Percentiles rank a stretch among this genome's conserved stretches.
Conservation (phyloP, 2,329 filamentous ascomycete species). For the Nigrospora sphaerica region DNA sequence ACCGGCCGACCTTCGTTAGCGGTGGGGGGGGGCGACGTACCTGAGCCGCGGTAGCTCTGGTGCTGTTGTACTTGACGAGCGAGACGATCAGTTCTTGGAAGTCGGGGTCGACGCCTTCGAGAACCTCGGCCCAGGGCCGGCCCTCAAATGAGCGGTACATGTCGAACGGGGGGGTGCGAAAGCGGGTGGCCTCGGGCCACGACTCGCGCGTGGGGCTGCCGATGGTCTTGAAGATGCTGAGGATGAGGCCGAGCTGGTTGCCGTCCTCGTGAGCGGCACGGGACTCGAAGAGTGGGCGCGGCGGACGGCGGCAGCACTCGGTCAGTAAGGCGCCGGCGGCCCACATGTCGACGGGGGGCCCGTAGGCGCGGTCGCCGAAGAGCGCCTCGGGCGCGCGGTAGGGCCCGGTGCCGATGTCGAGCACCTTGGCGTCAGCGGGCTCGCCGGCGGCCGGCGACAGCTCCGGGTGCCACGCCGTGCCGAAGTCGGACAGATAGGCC, state of each 20-base stretch:
- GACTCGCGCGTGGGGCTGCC: constrained; percentile 74
- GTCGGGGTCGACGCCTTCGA: constrained; percentile 51
- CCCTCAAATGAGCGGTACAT: constrained; percentile 73
- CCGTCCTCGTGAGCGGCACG: constrained; percentile 68
- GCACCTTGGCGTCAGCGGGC: constrained; percentile 61
- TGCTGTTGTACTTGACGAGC: constrained; percentile 68
- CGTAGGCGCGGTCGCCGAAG: constrained; percentile 75
- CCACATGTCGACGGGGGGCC: constrained; percentile 77
- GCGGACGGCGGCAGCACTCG: constrained; percentile 55
- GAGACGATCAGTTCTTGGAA: constrained; percentile 59
- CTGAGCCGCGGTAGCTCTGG: constrained; percentile 60
- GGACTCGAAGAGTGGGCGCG: constrained; percentile 70
- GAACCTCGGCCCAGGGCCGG: constrained; percentile 60
- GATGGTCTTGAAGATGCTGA: constrained; percentile 86
- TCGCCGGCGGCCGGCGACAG: constrained; percentile 51
- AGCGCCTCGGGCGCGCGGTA: constrained; percentile 88
- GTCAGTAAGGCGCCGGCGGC: constrained; percentile 76
- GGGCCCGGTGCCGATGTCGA: constrained; percentile 87
- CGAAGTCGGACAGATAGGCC: constrained; percentile 83
- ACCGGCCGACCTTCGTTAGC: too few species aligned
- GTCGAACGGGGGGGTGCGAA: constrained; percentile 76
- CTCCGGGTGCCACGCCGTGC: constrained; percentile 74
- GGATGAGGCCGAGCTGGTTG: constrained; percentile 82
- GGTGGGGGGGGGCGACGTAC: constrained; percentile 22
- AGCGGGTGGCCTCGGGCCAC: constrained; percentile 72